A percentile compares a stretch with the other conserved stretches of the same genome.
Conservation (phyloP, 129 eudicot species). For the Artemisia annua region DNA sequence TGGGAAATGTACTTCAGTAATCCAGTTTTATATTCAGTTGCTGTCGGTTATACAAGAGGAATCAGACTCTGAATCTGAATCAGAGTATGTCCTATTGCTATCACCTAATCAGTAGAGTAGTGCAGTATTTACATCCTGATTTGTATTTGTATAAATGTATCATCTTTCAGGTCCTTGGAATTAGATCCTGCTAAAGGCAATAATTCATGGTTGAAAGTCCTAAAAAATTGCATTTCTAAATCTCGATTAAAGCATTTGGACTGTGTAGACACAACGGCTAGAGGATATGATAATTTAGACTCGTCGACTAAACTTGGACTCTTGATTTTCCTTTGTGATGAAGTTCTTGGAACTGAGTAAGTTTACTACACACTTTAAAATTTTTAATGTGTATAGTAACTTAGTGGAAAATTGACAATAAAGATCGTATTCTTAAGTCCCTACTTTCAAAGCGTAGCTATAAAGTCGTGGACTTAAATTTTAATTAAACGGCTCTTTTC, state of each 20-base stretch:
- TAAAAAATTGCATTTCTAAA: constrained; percentile 56
- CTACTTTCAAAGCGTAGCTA: too few relatives aligned
- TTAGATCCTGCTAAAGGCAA: constrained; percentile 44
- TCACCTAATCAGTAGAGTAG: constrained; percentile 3
- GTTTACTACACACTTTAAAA: neutral
- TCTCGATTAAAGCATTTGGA: constrained; percentile 44
- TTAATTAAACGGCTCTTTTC: too few relatives aligned
- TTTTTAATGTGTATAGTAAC: neutral
- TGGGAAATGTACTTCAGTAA: constrained; percentile 57
- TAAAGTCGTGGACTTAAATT: too few relatives aligned
- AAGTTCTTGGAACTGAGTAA: constrained; percentile 61
- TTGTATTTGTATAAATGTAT: constrained; percentile 11
- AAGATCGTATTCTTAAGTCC: too few relatives aligned
- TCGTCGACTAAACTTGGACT: constrained; percentile 67
- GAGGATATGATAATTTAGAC: constrained; percentile 51
- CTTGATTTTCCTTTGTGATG: constrained; percentile 67
- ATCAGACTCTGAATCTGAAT: constrained; percentile 37
- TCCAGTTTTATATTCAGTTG: constrained; percentile 67
- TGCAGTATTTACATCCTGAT: neutral
- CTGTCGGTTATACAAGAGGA: constrained; percentile 59
- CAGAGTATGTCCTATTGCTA: constrained; percentile 32
- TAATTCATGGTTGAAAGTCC: constrained; percentile 58
- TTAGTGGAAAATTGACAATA: neutral
- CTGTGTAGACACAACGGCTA: constrained; percentile 36
- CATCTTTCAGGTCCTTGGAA: constrained; percentile 41